Conservation (phyloP, 441 rosid genomes). For the Manihot esculenta region DNA sequence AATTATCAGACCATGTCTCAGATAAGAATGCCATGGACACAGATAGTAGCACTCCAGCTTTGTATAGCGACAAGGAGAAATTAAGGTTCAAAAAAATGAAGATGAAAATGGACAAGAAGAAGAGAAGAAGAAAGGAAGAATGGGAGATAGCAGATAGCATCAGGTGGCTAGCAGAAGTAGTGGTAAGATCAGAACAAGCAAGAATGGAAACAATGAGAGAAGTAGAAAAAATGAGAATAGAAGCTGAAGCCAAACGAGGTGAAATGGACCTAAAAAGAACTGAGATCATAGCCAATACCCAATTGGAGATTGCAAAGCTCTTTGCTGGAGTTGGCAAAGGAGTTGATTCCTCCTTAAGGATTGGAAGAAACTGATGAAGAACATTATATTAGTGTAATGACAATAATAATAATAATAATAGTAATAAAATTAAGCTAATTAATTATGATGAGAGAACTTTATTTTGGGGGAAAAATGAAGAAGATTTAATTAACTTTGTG, state of each 20-base stretch:
- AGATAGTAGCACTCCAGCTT: slow-evolving; percentile 82
- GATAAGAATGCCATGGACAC: slow-evolving; percentile 62
- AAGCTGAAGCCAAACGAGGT: slow-evolving; percentile 80
- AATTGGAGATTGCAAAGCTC: slow-evolving; percentile 82
- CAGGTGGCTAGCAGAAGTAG: slow-evolving; percentile 76
- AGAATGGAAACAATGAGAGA: slow-evolving; percentile 89
- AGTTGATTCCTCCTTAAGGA: slow-evolving; percentile 78
- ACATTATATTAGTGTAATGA: not conserved
- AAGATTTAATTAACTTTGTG: slow-evolving; percentile 15
- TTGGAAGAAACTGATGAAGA: slow-evolving; percentile 53
- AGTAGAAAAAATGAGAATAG: slow-evolving; percentile 83
- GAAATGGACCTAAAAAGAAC: slow-evolving; percentile 91
- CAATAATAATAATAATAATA: too few relatives aligned
- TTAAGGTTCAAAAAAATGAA: slow-evolving; percentile 31
- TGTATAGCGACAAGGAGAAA: slow-evolving; percentile 51
- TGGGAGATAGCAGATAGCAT: slow-evolving; percentile 78
- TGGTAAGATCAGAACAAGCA: slow-evolving; percentile 79
- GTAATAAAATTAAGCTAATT: not conserved
- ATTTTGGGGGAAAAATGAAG: slow-evolving; percentile 4
- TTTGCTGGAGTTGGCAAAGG: slow-evolving; percentile 56
- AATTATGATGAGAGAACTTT: slow-evolving; percentile 5
- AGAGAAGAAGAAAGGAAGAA: slow-evolving; percentile 45
- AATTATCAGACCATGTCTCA: slow-evolving; percentile 46
- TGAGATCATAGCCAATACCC: slow-evolving; percentile 86
- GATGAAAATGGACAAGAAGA: slow-evolving; percentile 41